Evolutionary conservation across 805 yeast species (phyloP).

Genomic region (Peterozyma xylosa): DNA sequence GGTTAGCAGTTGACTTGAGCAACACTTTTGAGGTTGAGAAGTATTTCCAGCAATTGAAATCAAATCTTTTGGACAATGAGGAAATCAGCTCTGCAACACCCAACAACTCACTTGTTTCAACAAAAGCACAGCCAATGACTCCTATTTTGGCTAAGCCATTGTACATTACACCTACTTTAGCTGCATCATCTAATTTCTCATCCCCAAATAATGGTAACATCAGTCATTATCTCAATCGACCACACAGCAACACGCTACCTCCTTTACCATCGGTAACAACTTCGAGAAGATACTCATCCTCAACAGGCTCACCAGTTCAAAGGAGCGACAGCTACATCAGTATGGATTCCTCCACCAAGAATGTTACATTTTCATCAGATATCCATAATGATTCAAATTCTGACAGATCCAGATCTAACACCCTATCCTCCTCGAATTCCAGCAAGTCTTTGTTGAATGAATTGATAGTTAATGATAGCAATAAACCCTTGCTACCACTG

Average conservation of each 20-base stretch:
- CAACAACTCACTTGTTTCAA: constrained; percentile 17
- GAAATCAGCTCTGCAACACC: constrained; percentile 3
- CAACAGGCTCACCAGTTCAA: constrained; percentile 1
- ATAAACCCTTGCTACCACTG: too few species aligned
- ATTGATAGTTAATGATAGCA: too few species aligned
- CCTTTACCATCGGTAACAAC: constrained; percentile 26
- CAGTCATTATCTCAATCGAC: not conserved
- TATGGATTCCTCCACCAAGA: not conserved
- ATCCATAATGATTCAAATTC: too few species aligned
- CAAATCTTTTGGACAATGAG: not conserved
- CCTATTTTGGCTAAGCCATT: constrained; percentile 5
- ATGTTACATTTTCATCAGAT: too few species aligned
- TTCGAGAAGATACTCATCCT: constrained; percentile 16
- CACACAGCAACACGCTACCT: constrained; percentile 20
- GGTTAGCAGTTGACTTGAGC: constrained; percentile 59
- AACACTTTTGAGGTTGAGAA: constrained; percentile 43
- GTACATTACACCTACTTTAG: not conserved
- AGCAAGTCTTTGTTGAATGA: too few species aligned
- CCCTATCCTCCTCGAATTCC: too few species aligned
- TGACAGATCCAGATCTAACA: too few species aligned
- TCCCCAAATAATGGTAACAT: not conserved
- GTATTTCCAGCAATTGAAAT: constrained; percentile 25
- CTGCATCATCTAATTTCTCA: not conserved
- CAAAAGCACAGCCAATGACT: constrained; percentile 16
- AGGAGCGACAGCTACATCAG: not conserved